A percentile compares a stretch with the other conserved stretches of the same genome.
phyloP scores from a whole-genome alignment of 192 early-diverging fungal genomes.

The Physocladia obscura region DNA sequence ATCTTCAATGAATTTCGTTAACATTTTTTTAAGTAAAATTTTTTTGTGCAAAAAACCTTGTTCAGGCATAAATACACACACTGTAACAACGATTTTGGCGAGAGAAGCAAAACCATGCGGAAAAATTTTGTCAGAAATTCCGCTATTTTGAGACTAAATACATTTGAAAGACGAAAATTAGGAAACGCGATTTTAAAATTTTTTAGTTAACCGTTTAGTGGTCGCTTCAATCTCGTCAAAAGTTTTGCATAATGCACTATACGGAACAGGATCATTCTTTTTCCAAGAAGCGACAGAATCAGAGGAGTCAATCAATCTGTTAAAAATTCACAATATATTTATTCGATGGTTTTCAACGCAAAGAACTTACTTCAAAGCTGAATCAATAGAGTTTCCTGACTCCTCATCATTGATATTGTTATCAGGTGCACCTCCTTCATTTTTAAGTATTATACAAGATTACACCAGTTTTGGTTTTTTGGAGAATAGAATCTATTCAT shows the following conservation, averaged over 20 bases:
- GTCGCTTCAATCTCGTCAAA: slow-evolving; percentile 87
- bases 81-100: slow-evolving; percentile 66
- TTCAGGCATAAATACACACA: slow-evolving; percentile 91
- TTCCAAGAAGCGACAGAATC: slow-evolving; percentile 1
- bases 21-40: too few relatives aligned
- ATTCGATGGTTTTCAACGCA: neutral
- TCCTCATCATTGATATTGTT: neutral
- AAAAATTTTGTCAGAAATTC: slow-evolving; percentile 73
- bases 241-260: slow-evolving; percentile 82
- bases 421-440: too few relatives aligned
- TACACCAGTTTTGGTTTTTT: too few relatives aligned
- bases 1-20: too few relatives aligned
- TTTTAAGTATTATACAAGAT: too few relatives aligned
- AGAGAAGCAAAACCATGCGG: slow-evolving; percentile 58
- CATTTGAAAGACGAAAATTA: too few relatives aligned
- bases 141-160: slow-evolving; percentile 66
- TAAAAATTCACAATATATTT: neutral
- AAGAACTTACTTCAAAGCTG: neutral
- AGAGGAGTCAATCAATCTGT: neutral
- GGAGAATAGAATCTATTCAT: too few relatives aligned
- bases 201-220: slow-evolving; percentile 71
- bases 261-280: slow-evolving; percentile 54
- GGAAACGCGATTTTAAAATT: too few relatives aligned
- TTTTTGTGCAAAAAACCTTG: too few relatives aligned
- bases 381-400: neutral